Evolutionary conservation across 2,329 filamentous ascomycete genomes (phyloP).

Genomic region (Calycina herbarum): DNA sequence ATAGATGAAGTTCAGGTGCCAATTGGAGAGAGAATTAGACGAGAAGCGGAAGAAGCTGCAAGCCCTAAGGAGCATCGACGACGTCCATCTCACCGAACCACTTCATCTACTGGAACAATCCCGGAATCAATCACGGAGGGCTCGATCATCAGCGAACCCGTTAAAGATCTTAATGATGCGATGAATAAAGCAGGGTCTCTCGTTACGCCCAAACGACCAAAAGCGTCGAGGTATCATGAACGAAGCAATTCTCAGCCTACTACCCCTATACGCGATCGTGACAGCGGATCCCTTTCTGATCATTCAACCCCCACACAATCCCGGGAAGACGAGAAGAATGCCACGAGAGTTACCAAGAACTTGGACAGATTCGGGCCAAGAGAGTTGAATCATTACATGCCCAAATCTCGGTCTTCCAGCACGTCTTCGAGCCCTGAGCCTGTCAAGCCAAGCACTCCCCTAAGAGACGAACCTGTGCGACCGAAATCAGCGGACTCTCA

Average conservation of each 20-base stretch:
- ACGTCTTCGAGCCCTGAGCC: slow-evolving; percentile 19
- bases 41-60: slow-evolving; percentile 23
- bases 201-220: slow-evolving; percentile 19
- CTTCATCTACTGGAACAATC: slow-evolving; percentile 3
- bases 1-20: slow-evolving; percentile 30
- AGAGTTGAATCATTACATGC: slow-evolving; percentile 15
- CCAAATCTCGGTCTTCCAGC: slow-evolving; percentile 19
- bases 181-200: slow-evolving; percentile 24
- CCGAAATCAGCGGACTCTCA: slow-evolving; percentile 21
- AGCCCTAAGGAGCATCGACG: slow-evolving; percentile 15
- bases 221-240: slow-evolving; percentile 24
- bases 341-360: background rate
- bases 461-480: slow-evolving; percentile 23
- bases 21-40: slow-evolving; percentile 34
- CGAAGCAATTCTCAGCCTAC: slow-evolving; percentile 13
- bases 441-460: slow-evolving; percentile 18
- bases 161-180: slow-evolving; percentile 27
- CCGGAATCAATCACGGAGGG: slow-evolving; percentile 19
- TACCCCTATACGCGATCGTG: slow-evolving; percentile 16
- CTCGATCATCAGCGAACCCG: slow-evolving; percentile 11
- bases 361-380: background rate
- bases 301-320: slow-evolving; percentile 16
- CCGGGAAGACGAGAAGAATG: slow-evolving; percentile 1
- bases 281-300: background rate
- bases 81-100: slow-evolving; percentile 10